Percentiles rank a stretch among this genome's conserved stretches.
phyloP scores from a whole-genome alignment of 116 monocot genomes.

The Iris pallida region DNA sequence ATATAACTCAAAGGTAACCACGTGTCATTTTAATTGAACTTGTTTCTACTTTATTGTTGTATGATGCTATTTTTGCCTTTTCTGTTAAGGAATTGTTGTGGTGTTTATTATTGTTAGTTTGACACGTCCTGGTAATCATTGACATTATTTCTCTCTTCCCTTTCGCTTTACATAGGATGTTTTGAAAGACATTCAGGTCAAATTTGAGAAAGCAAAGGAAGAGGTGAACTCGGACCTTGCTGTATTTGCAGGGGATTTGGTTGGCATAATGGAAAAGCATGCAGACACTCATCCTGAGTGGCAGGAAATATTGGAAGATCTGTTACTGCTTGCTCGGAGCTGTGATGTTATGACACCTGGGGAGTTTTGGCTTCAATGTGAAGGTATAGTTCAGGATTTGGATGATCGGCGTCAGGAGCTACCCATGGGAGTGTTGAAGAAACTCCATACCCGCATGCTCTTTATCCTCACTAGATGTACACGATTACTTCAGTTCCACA shows the following conservation, averaged over 20 bases:
- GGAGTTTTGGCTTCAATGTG: constrained; percentile 98
- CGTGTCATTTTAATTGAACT: not conserved
- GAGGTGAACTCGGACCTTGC: constrained; percentile 94
- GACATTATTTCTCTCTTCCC: not conserved
- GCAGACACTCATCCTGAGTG: constrained; percentile 84
- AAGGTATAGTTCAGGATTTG: constrained; percentile 95
- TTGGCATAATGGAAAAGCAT: constrained; percentile 86
- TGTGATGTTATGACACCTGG: constrained; percentile 77
- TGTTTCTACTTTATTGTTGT: not conserved
- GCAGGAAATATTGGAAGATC: constrained; percentile 87
- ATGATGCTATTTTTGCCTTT: not conserved
- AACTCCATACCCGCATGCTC: constrained; percentile 89
- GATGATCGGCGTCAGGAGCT: constrained; percentile 90
- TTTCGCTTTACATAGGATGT: constrained; percentile 64
- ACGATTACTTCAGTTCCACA: constrained; percentile 90
- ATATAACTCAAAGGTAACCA: constrained; percentile 69
- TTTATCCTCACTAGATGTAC: constrained; percentile 98
- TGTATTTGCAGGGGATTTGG: constrained; percentile 84
- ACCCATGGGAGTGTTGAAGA: constrained; percentile 84
- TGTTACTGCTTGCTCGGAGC: constrained; percentile 69
- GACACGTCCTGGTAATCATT: not conserved
- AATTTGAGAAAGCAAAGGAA: constrained; percentile 94
- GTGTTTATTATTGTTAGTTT: not conserved
- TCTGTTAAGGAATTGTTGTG: not conserved
- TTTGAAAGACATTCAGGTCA: constrained; percentile 68